These are phyloP conservation scores for Phalaenopsis hybrid DNA, from an alignment of 116 monocot genomes.

Conservation along the genomic window DNA sequence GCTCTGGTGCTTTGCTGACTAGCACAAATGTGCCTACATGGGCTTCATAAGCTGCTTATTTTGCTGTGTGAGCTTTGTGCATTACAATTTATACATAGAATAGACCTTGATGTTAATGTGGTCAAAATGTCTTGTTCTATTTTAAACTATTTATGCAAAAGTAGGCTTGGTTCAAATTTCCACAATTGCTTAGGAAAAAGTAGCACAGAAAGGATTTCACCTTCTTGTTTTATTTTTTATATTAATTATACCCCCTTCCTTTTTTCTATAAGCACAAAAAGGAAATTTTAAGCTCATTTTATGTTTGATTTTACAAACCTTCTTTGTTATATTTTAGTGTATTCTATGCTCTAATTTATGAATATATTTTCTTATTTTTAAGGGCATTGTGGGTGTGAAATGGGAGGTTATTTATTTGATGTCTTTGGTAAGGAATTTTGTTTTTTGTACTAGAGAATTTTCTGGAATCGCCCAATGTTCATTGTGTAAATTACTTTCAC, in stretches of 20 bases:
- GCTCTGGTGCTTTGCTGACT: neutral
- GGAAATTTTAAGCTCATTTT: no score
- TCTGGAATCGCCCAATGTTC: no score
- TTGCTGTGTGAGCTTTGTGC: neutral
- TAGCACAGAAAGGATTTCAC: neutral
- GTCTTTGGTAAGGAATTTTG: no score
- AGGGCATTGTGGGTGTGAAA: no score
- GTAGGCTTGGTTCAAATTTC: neutral
- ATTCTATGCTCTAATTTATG: no score
- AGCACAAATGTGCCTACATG: neutral
- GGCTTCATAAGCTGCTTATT: neutral
- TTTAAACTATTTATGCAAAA: neutral
- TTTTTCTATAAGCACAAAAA: no score
- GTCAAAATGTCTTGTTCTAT: neutral
- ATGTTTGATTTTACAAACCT: no score
- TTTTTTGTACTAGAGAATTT: no score
- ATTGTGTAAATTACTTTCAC: no score
- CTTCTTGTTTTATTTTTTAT: neutral
- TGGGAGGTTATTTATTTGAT: no score
- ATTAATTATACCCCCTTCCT: neutral
- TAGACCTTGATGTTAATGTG: neutral
- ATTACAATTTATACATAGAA: neutral
- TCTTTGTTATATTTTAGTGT: no score
- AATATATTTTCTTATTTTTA: no score
- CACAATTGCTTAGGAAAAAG: neutral